phyloP scores from a whole-genome alignment of 2,329 filamentous ascomycete genomes.

The Aspergillus pseudotamarii region DNA sequence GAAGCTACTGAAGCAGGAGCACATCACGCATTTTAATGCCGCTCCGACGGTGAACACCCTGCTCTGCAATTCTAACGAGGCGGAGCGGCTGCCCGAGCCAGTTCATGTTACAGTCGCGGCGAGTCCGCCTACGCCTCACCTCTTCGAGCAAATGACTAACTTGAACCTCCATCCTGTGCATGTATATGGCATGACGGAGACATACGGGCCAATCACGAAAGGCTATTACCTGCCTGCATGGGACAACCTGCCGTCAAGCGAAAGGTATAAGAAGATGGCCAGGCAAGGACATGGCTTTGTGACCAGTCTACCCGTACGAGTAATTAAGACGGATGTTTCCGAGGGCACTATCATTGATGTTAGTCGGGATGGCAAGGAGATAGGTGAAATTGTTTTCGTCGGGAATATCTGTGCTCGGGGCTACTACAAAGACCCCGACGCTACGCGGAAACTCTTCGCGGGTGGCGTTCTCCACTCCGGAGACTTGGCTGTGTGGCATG shows the following conservation, averaged over 20 bases:
- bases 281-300: slow-evolving; percentile 91
- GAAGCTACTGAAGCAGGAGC: slow-evolving; percentile 80
- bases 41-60: slow-evolving; percentile 96
- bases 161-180: slow-evolving; percentile 90
- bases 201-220: slow-evolving; percentile 94
- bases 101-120: slow-evolving; percentile 92
- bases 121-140: slow-evolving; percentile 81
- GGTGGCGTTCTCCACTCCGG: slow-evolving; percentile 88
- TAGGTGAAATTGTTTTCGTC: slow-evolving; percentile 81
- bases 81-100: slow-evolving; percentile 66
- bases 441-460: slow-evolving; percentile 82
- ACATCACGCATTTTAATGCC: slow-evolving; percentile 92
- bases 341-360: slow-evolving; percentile 70
- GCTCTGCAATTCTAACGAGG: slow-evolving; percentile 78
- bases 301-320: slow-evolving; percentile 75
- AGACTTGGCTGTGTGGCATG: slow-evolving; percentile 90
- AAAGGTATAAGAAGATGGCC: slow-evolving; percentile 88
- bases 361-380: slow-evolving; percentile 69
- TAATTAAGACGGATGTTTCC: slow-evolving; percentile 77
- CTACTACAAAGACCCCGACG: slow-evolving; percentile 87
- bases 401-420: slow-evolving; percentile 92
- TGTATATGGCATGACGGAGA: slow-evolving; percentile 86
- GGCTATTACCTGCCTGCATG: slow-evolving; percentile 85
- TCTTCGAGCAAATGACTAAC: slow-evolving; percentile 89
- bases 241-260: slow-evolving; percentile 71